Percentiles rank a stretch among this genome's conserved stretches.
These are phyloP conservation scores for Hawksworthiomyces lignivorus DNA, from an alignment of 2,329 filamentous ascomycete species.

Conservation along the genomic window DNA sequence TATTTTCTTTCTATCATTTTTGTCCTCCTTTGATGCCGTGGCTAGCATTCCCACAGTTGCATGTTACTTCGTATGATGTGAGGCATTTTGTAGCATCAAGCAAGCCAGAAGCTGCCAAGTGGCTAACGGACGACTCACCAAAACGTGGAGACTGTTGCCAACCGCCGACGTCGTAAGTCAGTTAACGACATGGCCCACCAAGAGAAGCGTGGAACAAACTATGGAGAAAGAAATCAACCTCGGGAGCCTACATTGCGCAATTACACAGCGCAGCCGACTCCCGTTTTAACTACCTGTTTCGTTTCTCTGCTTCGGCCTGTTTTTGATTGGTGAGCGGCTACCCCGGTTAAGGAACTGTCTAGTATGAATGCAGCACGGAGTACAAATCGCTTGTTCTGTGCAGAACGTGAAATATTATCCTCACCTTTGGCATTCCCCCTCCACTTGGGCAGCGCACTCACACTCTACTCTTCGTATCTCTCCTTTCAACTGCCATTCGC, in stretches of 20 bases:
- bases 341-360: constrained; percentile 9
- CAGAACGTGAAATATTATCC: no score
- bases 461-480: no score
- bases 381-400: no score
- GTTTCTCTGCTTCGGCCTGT: not conserved
- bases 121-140: constrained; percentile 4
- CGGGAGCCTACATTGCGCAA: constrained; percentile 9
- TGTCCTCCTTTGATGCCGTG: no score
- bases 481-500: no score
- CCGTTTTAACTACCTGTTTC: not conserved
- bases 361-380: no score
- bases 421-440: no score
- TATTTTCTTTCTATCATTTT: no score
- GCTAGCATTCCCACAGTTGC: not conserved
- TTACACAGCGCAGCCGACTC: constrained; percentile 4
- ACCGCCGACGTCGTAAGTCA: constrained; percentile 1
- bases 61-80: constrained; percentile 8
- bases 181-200: constrained; percentile 4
- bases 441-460: no score
- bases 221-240: constrained; percentile 6
- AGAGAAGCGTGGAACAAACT: constrained; percentile 1
- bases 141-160: not conserved
- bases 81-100: constrained; percentile 11
- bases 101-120: constrained; percentile 12
- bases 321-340: constrained; percentile 9